Conservation (phyloP, 345 rosid species). For the Arabidopsis arenosa region DNA sequence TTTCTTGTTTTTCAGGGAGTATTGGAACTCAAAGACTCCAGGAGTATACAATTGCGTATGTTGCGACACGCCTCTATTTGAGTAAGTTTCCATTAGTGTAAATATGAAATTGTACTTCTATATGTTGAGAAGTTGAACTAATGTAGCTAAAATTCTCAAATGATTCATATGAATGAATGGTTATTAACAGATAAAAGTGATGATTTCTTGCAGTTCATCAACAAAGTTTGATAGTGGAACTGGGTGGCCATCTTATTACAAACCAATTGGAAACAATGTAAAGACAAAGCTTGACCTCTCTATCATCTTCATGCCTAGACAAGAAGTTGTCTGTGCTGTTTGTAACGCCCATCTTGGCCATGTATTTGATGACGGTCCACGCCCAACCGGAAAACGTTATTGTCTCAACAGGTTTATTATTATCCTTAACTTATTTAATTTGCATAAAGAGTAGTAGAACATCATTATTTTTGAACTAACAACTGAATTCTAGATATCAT, state of each 20-base stretch:
- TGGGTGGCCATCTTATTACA: constrained; percentile 93
- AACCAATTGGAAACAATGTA: constrained; percentile 71
- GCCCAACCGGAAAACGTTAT: constrained; percentile 80
- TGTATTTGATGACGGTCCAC: constrained; percentile 87
- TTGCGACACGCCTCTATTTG: constrained; percentile 78
- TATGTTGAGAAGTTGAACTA: not conserved
- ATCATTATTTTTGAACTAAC: not conserved
- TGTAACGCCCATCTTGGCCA: constrained; percentile 94
- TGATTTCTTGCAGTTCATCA: constrained; percentile 60
- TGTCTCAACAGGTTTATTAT: constrained; percentile 76
- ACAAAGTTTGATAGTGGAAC: constrained; percentile 98
- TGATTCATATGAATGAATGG: not conserved
- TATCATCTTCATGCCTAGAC: constrained; percentile 87
- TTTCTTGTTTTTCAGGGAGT: constrained; percentile 57
- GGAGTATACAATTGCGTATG: constrained; percentile 91
- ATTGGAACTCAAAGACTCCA: constrained; percentile 78
- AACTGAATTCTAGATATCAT: not conserved
- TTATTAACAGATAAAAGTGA: not conserved
- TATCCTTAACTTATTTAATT: not conserved
- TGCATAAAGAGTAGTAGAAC: not conserved
- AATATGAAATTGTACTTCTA: not conserved
- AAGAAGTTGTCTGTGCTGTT: constrained; percentile 71
- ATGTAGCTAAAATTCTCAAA: constrained; percentile 1
- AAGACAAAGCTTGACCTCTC: constrained; percentile 78
- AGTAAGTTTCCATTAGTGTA: constrained; percentile 50